Evolutionary conservation across 306 rosid genomes (phyloP).

Genomic region (Potentilla sterilis): DNA sequence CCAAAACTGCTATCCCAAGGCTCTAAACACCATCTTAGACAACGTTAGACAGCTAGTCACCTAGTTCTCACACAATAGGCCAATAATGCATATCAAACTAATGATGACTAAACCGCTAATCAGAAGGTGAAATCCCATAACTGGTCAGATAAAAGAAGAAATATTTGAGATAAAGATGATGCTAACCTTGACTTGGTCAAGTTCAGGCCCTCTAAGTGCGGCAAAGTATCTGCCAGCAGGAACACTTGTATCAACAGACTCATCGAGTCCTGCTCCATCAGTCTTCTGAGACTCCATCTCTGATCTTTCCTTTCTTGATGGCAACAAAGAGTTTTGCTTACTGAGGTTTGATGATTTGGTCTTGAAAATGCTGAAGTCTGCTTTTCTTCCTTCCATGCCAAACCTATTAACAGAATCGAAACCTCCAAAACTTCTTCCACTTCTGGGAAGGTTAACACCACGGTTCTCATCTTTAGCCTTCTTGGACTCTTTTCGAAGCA

Average conservation of each 20-base stretch:
- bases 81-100: neutral
- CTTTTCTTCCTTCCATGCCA: slow-evolving; percentile 56
- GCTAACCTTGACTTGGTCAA: slow-evolving; percentile 85
- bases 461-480: slow-evolving; percentile 47
- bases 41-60: neutral
- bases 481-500: slow-evolving; percentile 38
- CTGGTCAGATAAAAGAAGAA: neutral
- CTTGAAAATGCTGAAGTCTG: slow-evolving; percentile 64
- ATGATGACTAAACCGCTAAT: neutral
- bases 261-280: slow-evolving; percentile 40
- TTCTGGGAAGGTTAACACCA: slow-evolving; percentile 40
- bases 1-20: neutral
- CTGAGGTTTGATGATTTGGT: slow-evolving; percentile 53
- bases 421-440: slow-evolving; percentile 70
- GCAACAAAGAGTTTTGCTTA: slow-evolving; percentile 73
- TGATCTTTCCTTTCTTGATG: slow-evolving; percentile 47
- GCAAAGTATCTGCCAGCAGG: slow-evolving; percentile 85
- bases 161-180: neutral
- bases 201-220: slow-evolving; percentile 88
- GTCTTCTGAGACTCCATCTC: slow-evolving; percentile 46
- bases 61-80: neutral
- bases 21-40: neutral
- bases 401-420: slow-evolving; percentile 43
- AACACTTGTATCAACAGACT: slow-evolving; percentile 59
- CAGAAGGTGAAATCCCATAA: too few species aligned